phyloP scores from a whole-genome alignment of 2,329 filamentous ascomycete genomes.

The Sordariomycetes sp. region DNA sequence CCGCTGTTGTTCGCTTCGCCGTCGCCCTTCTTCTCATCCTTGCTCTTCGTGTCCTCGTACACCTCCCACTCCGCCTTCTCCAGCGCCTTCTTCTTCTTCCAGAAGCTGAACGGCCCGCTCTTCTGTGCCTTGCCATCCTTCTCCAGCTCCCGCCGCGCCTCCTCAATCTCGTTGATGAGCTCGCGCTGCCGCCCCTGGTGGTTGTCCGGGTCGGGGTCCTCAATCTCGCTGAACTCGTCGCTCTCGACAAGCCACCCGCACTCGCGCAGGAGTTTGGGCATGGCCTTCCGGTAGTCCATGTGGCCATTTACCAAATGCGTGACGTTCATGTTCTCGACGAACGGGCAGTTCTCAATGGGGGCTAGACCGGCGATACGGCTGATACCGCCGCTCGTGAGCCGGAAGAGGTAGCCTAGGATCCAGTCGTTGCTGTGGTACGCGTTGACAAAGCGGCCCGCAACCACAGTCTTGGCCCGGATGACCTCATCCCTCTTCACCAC shows the following conservation, averaged over 20 bases:
- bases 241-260: constrained; percentile 87
- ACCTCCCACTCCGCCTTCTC: constrained; percentile 90
- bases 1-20: constrained; percentile 34
- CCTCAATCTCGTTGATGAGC: constrained; percentile 92
- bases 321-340: constrained; percentile 81
- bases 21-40: constrained; percentile 30
- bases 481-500: constrained; percentile 91
- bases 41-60: constrained; percentile 59
- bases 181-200: constrained; percentile 81
- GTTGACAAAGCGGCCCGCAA: constrained; percentile 88
- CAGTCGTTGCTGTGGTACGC: constrained; percentile 92
- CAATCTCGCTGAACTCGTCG: constrained; percentile 92
- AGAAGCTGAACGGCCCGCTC: constrained; percentile 56
- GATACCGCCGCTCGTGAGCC: constrained; percentile 85
- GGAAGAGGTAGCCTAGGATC: constrained; percentile 95
- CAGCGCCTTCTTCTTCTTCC: constrained; percentile 69
- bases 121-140: constrained; percentile 60
- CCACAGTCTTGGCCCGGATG: constrained; percentile 66
- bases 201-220: constrained; percentile 93
- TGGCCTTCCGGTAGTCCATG: constrained; percentile 91
- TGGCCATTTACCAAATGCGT: constrained; percentile 81
- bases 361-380: constrained; percentile 78
- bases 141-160: constrained; percentile 79
- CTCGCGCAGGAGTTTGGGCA: constrained; percentile 77
- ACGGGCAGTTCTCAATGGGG: constrained; percentile 63